phyloP scores from a whole-genome alignment of 495 filamentous ascomycete species.

The Penicillium lividum region DNA sequence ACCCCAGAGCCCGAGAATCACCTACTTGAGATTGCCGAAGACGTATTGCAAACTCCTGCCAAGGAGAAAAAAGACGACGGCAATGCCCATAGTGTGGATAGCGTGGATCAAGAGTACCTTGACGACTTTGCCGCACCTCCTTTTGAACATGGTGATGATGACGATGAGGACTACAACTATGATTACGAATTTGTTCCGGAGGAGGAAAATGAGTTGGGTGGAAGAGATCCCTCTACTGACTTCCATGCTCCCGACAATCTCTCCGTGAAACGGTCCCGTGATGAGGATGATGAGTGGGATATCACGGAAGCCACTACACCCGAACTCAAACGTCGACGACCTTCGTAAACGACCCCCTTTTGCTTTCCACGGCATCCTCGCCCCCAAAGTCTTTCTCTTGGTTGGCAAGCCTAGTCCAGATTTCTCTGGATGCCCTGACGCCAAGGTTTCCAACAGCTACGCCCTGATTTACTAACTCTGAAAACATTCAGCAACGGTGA shows the following conservation, averaged over 20 bases:
- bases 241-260: conserved; percentile 18
- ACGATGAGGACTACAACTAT: conserved; percentile 24
- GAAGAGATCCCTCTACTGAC: conserved; percentile 24
- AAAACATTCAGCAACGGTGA: conserved; percentile 17
- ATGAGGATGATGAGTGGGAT: conserved; percentile 36
- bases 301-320: conserved; percentile 20
- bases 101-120: conserved; percentile 15
- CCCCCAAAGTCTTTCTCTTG: not conserved
- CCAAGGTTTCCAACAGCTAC: not conserved
- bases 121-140: conserved; percentile 13
- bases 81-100: conserved; percentile 22
- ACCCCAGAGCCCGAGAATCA: conserved; percentile 32
- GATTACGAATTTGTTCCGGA: conserved; percentile 22
- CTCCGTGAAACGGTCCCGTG: conserved; percentile 34
- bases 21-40: conserved; percentile 34
- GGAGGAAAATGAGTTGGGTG: conserved; percentile 26
- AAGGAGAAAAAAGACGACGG: conserved; percentile 24
- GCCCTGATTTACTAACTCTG: conserved; percentile 14
- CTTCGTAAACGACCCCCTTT: conserved; percentile 23
- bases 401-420: conserved; percentile 1
- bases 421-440: conserved; percentile 7
- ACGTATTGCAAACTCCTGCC: conserved; percentile 31
- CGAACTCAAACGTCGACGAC: conserved; percentile 33
- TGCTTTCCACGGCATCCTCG: not conserved
- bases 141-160: conserved; percentile 22